phyloP scores from a whole-genome alignment of 345 rosid species.

The Citrus inodora region DNA sequence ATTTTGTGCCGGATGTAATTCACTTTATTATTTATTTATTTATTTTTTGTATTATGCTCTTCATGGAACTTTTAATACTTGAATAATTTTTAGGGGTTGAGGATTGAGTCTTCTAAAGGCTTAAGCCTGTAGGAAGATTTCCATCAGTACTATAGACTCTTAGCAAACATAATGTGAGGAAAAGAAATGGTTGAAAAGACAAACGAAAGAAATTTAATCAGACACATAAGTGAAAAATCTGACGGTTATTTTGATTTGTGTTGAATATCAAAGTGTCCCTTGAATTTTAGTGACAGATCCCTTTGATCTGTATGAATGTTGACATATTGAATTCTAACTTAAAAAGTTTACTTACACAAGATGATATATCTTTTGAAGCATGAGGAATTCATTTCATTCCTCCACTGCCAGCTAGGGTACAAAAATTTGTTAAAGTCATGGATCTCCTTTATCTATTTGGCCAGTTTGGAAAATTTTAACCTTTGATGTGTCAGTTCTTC shows the following conservation, averaged over 20 bases:
- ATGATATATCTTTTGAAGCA: background rate
- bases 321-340: background rate
- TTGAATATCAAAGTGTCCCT: background rate
- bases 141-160: background rate
- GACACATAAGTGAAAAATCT: background rate
- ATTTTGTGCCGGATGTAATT: background rate
- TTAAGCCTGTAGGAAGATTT: background rate
- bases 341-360: background rate
- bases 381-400: background rate
- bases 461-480: background rate
- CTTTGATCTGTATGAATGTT: background rate
- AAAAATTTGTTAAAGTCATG: background rate
- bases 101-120: background rate
- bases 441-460: background rate
- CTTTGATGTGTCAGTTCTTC: background rate
- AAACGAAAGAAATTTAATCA: background rate
- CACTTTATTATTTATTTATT: background rate
- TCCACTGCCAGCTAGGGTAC: background rate
- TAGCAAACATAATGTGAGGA: too few relatives aligned
- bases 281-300: background rate
- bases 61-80: background rate
- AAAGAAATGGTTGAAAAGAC: too few relatives aligned
- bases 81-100: background rate
- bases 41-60: background rate
- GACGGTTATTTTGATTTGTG: too few relatives aligned